Evolutionary conservation across 768 basidiomycete genomes (phyloP), one percentile per base, ranked within the genome.

Genomic region (Lyophyllum decastes): DNA sequence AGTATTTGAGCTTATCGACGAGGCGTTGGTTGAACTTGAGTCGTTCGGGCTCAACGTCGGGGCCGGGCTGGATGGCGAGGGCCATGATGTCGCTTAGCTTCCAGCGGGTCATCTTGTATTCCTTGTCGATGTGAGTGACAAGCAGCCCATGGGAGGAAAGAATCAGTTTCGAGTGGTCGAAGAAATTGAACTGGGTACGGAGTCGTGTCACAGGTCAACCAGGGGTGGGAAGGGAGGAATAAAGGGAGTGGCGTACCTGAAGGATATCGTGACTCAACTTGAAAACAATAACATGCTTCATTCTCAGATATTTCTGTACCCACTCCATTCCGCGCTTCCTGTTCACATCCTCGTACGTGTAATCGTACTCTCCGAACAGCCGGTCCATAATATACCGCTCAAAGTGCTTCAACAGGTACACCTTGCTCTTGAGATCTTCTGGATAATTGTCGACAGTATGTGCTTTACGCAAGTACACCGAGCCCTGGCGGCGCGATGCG

Each of bases 171-270:
- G 92, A 89, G 76, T 99, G 97, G 74, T 98, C 97, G 72, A 92
- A 93, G 72, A 98, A 98, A 78, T 98, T 99, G 83, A 98, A 98
- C 96, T 98, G 46, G 24, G n/a, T n/a, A n/a, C n/a, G n/a, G n/a
- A n/a, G n/a, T n/a, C n/a, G n/a, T n/a, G n/a, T n/a, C n/a, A n/a
- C 43, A 40, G 22, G 49, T 64, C 49, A 61, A 57, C 52, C 35
- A 46, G 33, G 26, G 19, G 9, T 40, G 19, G 27, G 16, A 55
- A 22, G 41, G 16, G 46, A 16, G 56, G 41, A 44, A 43, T 47
- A 43, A 22, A 34, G 38, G 41, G n/a, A 43, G 30, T 30, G 30
- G 30, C 82, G 45, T 57, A 92, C 95, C 86, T 98, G 96, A n/a
- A 98, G 73, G 54, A 94, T 88, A 66, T 96, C 95, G 66, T 97